Base-by-base conservation (phyloP, 148 eudicot genomes). In the Diospyros kaki region DNA sequence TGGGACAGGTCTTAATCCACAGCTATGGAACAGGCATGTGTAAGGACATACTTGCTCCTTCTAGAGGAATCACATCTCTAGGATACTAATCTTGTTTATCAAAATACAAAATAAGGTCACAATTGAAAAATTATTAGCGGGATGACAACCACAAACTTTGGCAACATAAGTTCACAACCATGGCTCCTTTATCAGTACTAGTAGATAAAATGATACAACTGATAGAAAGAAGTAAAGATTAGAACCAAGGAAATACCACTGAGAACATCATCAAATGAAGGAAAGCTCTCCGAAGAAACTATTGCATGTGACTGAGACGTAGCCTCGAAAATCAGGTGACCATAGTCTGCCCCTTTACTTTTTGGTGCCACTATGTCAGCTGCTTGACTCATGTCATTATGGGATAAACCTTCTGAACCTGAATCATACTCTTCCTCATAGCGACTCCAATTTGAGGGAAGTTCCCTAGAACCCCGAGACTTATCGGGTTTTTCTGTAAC, bases 341-440 rank as follows among this genome's bases (percentile, higher is more conserved):
- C 79, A 81, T 83, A 91, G 83, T 90, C 91, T 45, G 91, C 89
- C 58, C 98, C 98, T 84, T 90, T 94, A 84, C 97, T 91, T 83
- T 90, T 89, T 0, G 85, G 87, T 75, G 76, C 75, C 59, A 87
- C 77, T 81, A 60, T 79, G 70, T 87, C 93, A 48, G 60, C 54
- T 18, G 71, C 81, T 17, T 83, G 75, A 78, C 76, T 78, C 14
- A 46, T 54, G 46, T 67, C 74, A 58, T 13, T 73, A 4, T 46
- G 75, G 15, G 79, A 58, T 41, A 78, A 51, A 52, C 62, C 75
- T 58, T 80, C 82, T 12, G 84, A 77, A 73, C 56, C 86, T 2
- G 71, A 76, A 73, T 66, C 85, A 48, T 76, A 40, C 65, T 84
- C 84, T 50, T 82, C 85, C 45, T 73, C 83, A 66, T 87, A 87